Evolutionary conservation across 805 yeast species (phyloP).

Genomic region (Candida palmyrensis): DNA sequence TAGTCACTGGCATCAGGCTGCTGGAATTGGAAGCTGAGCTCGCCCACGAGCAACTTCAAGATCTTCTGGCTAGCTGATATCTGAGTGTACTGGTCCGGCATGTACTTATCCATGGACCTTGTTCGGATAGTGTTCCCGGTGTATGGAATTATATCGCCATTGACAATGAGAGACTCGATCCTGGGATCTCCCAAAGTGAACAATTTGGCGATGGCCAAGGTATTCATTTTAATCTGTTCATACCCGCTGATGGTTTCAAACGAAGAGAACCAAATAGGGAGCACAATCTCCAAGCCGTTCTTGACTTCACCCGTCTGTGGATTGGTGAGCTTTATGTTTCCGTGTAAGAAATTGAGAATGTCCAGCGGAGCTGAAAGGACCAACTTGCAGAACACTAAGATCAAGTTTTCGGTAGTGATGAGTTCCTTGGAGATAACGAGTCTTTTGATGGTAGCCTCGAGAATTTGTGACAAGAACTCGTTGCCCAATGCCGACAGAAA

Average conservation of each 20-base stretch:
- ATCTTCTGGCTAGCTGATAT: conserved; percentile 71
- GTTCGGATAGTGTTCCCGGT: conserved; percentile 68
- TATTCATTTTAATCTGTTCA: conserved; percentile 59
- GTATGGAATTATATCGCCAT: conserved; percentile 72
- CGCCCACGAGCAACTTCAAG: conserved; percentile 62
- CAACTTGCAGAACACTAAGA: conserved; percentile 71
- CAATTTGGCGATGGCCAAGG: conserved; percentile 67
- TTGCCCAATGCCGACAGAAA: conserved; percentile 35
- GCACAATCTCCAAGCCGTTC: conserved; percentile 48
- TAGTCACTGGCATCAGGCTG: conserved; percentile 42
- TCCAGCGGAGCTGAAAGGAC: conserved; percentile 57
- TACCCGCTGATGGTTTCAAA: conserved; percentile 80
- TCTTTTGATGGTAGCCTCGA: conserved; percentile 68
- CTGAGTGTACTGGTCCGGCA: conserved; percentile 59
- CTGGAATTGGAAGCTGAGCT: conserved; percentile 58
- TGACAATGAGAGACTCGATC: conserved; percentile 49
- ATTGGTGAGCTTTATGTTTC: conserved; percentile 24
- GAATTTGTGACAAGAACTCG: conserved; percentile 48
- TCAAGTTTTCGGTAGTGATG: conserved; percentile 69
- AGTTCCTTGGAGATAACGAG: conserved; percentile 63
- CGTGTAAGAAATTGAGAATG: conserved; percentile 56
- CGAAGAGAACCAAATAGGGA: conserved; percentile 79
- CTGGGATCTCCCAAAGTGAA: conserved; percentile 54
- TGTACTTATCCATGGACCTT: conserved; percentile 70
- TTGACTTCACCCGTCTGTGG: conserved; percentile 15